Evolutionary conservation across 225 moss, liverwort and hornwort genomes (phyloP).

Genomic region (Lunularia cruciata): DNA sequence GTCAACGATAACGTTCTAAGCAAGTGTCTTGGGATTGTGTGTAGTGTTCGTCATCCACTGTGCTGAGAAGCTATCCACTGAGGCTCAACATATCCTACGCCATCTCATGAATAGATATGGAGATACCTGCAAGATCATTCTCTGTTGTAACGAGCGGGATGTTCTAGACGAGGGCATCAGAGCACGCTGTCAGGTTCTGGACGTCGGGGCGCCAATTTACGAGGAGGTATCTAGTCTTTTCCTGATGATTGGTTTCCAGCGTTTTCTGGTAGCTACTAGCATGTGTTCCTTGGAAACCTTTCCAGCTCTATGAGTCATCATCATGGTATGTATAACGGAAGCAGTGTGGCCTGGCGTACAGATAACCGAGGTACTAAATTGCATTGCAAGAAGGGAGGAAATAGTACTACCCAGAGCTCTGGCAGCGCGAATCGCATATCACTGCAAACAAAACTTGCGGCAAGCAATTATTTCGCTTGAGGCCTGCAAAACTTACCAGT

Average conservation of each 20-base stretch:
- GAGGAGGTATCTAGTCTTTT: no score
- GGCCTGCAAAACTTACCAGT: slow-evolving; percentile 36
- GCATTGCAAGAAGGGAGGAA: slow-evolving; percentile 27
- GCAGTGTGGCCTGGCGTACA: neutral
- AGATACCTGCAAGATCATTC: slow-evolving; percentile 34
- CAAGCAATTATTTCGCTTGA: slow-evolving; percentile 39
- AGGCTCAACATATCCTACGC: slow-evolving; percentile 26
- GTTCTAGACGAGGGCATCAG: slow-evolving; percentile 16
- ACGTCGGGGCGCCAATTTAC: slow-evolving; percentile 24
- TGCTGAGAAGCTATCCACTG: slow-evolving; percentile 25
- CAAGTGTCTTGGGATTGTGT: neutral
- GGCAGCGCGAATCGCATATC: slow-evolving; percentile 30
- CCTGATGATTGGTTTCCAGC: no score
- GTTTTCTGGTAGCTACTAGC: no score
- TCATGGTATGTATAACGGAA: no score
- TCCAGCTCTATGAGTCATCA: no score
- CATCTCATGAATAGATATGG: slow-evolving; percentile 33
- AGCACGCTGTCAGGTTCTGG: slow-evolving; percentile 30
- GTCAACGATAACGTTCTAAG: neutral
- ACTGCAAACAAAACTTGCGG: slow-evolving; percentile 29
- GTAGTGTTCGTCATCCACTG: slow-evolving; percentile 33
- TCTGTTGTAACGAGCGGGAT: slow-evolving; percentile 27
- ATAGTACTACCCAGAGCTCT: slow-evolving; percentile 24
- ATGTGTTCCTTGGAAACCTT: no score
- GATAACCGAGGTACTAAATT: slow-evolving; percentile 21